Evolutionary conservation across 345 rosid genomes (phyloP).

Genomic region (Mallotus nudiflorus): DNA sequence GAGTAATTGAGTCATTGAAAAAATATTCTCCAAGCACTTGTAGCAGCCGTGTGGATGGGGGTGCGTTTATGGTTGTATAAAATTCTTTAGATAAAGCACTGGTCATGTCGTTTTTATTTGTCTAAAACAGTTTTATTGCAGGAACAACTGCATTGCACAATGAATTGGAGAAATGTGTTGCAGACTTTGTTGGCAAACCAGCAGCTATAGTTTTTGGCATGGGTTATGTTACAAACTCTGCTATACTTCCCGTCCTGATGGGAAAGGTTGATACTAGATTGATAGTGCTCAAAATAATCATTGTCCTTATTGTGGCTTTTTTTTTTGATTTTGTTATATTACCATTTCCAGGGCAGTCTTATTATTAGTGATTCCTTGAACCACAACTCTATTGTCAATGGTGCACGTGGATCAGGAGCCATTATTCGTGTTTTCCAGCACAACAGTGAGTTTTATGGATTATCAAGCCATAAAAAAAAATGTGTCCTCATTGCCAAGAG

Average conservation of each 20-base stretch:
- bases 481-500: background rate
- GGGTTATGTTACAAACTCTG: constrained; percentile 91
- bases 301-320: background rate
- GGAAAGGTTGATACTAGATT: constrained; percentile 58
- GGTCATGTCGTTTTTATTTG: background rate
- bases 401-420: constrained; percentile 98
- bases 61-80: constrained; percentile 30
- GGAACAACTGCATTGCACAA: constrained; percentile 75
- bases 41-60: constrained; percentile 89
- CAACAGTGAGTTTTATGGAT: constrained; percentile 59
- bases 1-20: constrained; percentile 73
- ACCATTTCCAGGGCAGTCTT: constrained; percentile 68
- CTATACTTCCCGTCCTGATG: constrained; percentile 85
- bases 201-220: constrained; percentile 88
- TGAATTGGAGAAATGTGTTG: constrained; percentile 82
- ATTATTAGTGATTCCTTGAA: constrained; percentile 92
- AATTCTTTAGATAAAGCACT: background rate
- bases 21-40: constrained; percentile 83
- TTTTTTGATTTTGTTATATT: background rate
- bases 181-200: constrained; percentile 83
- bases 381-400: constrained; percentile 92
- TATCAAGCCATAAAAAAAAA: constrained; percentile 1
- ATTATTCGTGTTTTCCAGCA: constrained; percentile 91
- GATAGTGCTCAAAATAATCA: background rate
- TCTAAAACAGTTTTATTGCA: constrained; percentile 23